Evolutionary conservation across 2,329 filamentous ascomycete genomes (phyloP), one percentile per base, ranked within the genome.

Genomic region (Geosmithia putterillii): DNA sequence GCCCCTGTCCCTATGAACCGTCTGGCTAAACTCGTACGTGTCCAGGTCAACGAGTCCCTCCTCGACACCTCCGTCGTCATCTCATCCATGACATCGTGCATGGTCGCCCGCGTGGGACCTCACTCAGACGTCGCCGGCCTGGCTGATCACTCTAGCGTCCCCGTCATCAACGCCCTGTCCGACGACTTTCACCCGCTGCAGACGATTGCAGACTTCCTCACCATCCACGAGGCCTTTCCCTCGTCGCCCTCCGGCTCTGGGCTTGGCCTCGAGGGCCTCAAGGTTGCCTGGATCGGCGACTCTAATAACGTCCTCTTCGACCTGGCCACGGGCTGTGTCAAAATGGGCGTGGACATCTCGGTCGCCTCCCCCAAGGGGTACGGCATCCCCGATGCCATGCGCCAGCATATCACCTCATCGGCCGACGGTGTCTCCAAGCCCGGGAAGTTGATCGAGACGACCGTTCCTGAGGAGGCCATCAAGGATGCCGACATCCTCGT

Each of bases 271-370:
- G 76, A 86, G 51, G 86, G 87, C 1, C 64, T 95, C 54, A 96
- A 95, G 66, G 76, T 96, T 48, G 90, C 92, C 15, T 98, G 92
- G 92, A 73, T 98, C 39, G 90, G 90, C 43, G 90, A 98, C 59
- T 87, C 88, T 10, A 98, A 96, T 68, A 98, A 98, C 54, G 90
- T 98, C 22, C 76, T 96, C 20, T 95, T 89, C 57, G 90, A 98
- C 58, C 73, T 96, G 43, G 88, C 89, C 41, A 90, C 92, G 51
- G 89, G 77, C 36, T 88, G 85, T 45, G 69, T 84, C 53, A 96
- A 95, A 67, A 75, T 90, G 53, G 92, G 92, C 39, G 79, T 95
- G 21, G 74, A 94, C 53, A 74, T 98, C 48, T 70, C 86, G 2
- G 87, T 96, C 34, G 92, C 92, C 12, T 89, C 90, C 0, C 92